Evolutionary conservation across 1,284 basidiomycete genomes (phyloP), one percentile per base, ranked within the genome.

Genomic region (Puccinia polysora): DNA sequence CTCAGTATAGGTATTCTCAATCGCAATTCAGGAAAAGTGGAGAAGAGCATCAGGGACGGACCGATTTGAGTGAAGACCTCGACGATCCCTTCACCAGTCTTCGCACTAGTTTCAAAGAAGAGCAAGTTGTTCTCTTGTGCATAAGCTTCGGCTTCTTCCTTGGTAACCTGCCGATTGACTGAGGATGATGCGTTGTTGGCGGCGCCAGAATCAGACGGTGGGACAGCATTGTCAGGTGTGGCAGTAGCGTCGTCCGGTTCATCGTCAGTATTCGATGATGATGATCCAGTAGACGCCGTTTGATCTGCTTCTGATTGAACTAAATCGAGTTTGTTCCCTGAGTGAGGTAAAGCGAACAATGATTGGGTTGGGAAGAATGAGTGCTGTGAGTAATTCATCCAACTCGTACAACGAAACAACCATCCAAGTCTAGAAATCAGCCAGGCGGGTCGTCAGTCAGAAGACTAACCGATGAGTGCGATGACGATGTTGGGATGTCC

Each of bases 401-500:
- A n/a, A n/a, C n/a, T n/a, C n/a, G n/a, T n/a, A n/a, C n/a, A n/a
- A n/a, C n/a, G n/a, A n/a, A n/a, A n/a, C n/a, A n/a, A n/a, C n/a
- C n/a, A n/a, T n/a, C n/a, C n/a, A n/a, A n/a, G n/a, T n/a, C n/a
- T n/a, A n/a, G n/a, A n/a, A n/a, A n/a, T n/a, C n/a, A 23, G 10
- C 1, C 2, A 47, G 47, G 20, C 18, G 18, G 32, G 10, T 2
- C 2, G 30, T 38, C 6, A 28, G 15, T 55, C 4, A 40, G 38
- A 14, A n/a, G 38, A 53, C 52, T 15, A 56, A 49, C 93, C 93
- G 12, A 90, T 90, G 59, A 97, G 87, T 8, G 93, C 93, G 78
- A 98, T 98, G 78, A 98, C 93, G 79, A 98, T 97, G 81, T 97
- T 97, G 43, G 95, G 94, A 81, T 96, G 97, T 45, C 96, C 95